Evolutionary conservation across 2,329 filamentous ascomycete genomes (phyloP).

Genomic region (Magnaporthiopsis incrustans): DNA sequence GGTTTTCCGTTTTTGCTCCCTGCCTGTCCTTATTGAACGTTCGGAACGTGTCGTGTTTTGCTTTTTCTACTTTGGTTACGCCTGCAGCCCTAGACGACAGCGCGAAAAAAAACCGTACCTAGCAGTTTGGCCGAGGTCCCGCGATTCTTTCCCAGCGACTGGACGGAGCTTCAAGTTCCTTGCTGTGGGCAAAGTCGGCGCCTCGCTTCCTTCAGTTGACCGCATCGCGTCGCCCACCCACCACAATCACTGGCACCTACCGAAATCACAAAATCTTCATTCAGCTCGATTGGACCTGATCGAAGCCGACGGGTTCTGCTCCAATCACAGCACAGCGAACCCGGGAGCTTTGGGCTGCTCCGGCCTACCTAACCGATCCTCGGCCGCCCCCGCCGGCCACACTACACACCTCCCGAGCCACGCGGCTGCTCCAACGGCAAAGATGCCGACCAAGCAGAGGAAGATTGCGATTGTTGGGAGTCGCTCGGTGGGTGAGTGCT

Average conservation of each 20-base stretch:
- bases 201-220: not conserved
- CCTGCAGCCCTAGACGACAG: not conserved
- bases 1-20: not conserved
- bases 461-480: conserved; percentile 96
- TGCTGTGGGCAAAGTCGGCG: too few species aligned
- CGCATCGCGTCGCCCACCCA: not conserved
- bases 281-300: not conserved
- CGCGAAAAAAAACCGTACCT: not conserved
- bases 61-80: not conserved
- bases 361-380: not conserved
- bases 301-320: not conserved
- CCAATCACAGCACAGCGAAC: not conserved
- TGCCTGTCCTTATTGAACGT: not conserved
- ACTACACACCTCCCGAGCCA: too few species aligned
- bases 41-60: not conserved
- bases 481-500: conserved; percentile 62
- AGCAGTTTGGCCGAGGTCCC: not conserved
- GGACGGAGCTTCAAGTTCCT: not conserved
- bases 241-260: not conserved
- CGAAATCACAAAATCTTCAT: not conserved
- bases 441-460: conserved; percentile 67
- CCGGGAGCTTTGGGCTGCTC: not conserved
- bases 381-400: not conserved
- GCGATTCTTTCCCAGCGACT: not conserved
- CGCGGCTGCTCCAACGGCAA: not conserved